These are phyloP conservation scores for Yamadazyma buinensis DNA, from an alignment of 1,139 yeast genomes.

Conservation along the genomic window DNA sequence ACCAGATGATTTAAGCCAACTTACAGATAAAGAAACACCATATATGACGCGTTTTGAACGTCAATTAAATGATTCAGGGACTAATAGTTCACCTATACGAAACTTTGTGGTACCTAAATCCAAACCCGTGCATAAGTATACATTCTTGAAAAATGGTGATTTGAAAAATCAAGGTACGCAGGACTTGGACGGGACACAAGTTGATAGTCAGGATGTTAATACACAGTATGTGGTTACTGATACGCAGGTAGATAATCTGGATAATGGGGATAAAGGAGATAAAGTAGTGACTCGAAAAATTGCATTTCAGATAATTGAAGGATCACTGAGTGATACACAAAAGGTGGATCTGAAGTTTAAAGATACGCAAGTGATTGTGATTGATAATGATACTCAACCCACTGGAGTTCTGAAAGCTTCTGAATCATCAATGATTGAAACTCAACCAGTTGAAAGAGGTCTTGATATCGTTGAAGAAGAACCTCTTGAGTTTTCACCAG, in stretches of 20 bases:
- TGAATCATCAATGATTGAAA: neutral
- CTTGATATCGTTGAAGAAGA: too few species aligned
- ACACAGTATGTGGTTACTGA: conserved; percentile 3
- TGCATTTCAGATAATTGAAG: too few species aligned
- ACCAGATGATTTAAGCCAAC: neutral
- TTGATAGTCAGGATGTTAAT: conserved; percentile 1
- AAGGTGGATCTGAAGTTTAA: neutral
- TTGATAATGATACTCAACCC: neutral
- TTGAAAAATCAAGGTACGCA: neutral
- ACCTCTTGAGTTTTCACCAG: too few species aligned
- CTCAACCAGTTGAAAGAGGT: neutral
- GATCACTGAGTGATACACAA: neutral
- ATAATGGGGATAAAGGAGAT: too few species aligned
- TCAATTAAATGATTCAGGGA: neutral
- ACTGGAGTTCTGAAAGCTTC: too few species aligned
- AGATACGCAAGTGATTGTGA: neutral
- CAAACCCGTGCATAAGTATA: conserved; percentile 1
- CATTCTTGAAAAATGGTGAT: neutral
- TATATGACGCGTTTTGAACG: neutral
- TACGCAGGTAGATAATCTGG: neutral
- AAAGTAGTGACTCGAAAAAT: too few species aligned
- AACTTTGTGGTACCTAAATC: conserved; percentile 3
- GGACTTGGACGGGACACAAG: neutral
- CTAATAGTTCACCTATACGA: conserved; percentile 1
- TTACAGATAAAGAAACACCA: neutral